These are phyloP conservation scores for Penicillium sp. DNA, from an alignment of 2,329 filamentous ascomycete genomes.

Conservation along the genomic window DNA sequence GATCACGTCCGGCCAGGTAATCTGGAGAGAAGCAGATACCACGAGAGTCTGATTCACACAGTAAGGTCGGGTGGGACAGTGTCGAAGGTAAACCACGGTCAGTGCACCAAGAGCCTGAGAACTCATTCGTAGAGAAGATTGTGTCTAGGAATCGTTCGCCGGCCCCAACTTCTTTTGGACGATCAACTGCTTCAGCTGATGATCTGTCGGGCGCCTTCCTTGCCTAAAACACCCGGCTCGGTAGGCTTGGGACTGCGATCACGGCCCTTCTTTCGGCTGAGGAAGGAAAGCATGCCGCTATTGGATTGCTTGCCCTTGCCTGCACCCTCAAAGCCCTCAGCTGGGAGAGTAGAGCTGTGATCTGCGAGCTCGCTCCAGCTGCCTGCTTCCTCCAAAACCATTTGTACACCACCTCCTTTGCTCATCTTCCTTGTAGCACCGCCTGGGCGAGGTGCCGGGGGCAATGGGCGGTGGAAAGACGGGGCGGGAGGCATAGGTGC, in stretches of 20 bases:
- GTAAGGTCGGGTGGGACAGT: background rate
- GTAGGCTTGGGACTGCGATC: slow-evolving; percentile 92
- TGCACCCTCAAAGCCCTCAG: slow-evolving; percentile 59
- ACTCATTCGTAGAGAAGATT: background rate
- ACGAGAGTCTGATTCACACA: background rate
- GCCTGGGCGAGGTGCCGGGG: slow-evolving; percentile 51
- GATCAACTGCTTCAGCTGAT: slow-evolving; percentile 59
- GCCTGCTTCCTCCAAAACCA: slow-evolving; percentile 84
- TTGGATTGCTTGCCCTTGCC: slow-evolving; percentile 53
- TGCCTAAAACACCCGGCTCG: slow-evolving; percentile 89
- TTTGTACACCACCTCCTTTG: slow-evolving; percentile 82
- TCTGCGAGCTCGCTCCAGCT: slow-evolving; percentile 91
- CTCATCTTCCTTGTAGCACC: slow-evolving; percentile 72
- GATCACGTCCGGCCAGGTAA: background rate
- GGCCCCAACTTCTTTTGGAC: background rate
- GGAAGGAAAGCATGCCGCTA: slow-evolving; percentile 85
- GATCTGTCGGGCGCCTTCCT: slow-evolving; percentile 86
- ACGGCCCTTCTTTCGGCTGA: slow-evolving; percentile 85
- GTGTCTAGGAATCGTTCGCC: background rate
- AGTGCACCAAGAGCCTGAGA: background rate
- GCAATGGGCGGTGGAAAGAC: slow-evolving; percentile 47
- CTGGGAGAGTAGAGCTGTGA: slow-evolving; percentile 74
- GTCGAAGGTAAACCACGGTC: background rate
- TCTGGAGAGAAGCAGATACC: background rate
- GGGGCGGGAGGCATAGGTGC: slow-evolving; percentile 29